Evolutionary conservation across 805 yeast species (phyloP).

Genomic region (Ogataea naganishii): DNA sequence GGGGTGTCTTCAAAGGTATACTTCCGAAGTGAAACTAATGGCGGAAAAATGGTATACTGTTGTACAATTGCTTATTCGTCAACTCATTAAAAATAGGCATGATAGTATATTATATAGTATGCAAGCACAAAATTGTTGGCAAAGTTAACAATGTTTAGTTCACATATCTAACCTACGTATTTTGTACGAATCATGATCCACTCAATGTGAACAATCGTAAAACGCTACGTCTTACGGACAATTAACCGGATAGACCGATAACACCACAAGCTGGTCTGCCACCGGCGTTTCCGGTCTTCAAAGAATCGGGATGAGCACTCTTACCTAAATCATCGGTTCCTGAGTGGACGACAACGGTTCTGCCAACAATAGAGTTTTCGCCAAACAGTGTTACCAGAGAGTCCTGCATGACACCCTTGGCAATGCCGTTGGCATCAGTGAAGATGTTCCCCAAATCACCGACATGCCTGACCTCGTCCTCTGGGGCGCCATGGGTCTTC

Average conservation of each 20-base stretch:
- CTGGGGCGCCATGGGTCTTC: constrained; percentile 89
- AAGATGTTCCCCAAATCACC: constrained; percentile 96
- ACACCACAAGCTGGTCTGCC: constrained; percentile 99
- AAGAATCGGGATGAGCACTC: constrained; percentile 86
- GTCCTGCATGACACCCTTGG: constrained; percentile 85
- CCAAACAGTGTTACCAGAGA: constrained; percentile 73
- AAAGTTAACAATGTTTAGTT: not conserved
- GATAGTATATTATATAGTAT: not conserved
- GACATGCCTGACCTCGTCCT: constrained; percentile 72
- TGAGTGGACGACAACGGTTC: constrained; percentile 91
- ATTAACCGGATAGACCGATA: constrained; percentile 61
- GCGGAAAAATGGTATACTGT: too few relatives aligned
- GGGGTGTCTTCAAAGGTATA: not conserved
- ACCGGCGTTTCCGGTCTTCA: constrained; percentile 97
- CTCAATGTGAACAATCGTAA: not conserved
- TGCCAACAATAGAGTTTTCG: constrained; percentile 80
- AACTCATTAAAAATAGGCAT: not conserved
- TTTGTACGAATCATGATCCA: not conserved
- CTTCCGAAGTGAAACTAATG: too few relatives aligned
- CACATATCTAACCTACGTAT: not conserved
- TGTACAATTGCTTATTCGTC: too few relatives aligned
- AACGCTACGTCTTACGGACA: not conserved
- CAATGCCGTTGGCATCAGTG: constrained; percentile 82
- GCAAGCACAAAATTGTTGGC: not conserved
- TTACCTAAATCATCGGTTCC: constrained; percentile 93